Evolutionary conservation across 257 asterid genomes (phyloP), one percentile per base, ranked within the genome.

Genomic region (Leptodermis oblonga): DNA sequence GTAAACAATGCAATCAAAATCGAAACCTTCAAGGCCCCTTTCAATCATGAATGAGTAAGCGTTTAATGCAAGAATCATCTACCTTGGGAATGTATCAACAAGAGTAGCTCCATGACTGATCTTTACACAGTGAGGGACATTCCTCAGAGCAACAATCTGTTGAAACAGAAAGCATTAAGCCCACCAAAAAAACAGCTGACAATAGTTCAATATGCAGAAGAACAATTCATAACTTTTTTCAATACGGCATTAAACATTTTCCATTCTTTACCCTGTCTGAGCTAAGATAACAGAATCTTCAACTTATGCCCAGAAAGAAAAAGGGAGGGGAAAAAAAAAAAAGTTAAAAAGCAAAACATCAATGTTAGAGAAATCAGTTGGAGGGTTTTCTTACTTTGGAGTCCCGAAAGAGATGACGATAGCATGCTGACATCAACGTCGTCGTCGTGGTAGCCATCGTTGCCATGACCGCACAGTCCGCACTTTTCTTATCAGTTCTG

Each of bases 401-500:
- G 67, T 37, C 66, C 42, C 66, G 3, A 10, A 13, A 20, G 17
- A 61, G 46, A 20, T 20, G 58, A 51, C 13, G 30, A 51, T 48
- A 62, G 67, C 49, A 36, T 62, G 67, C 1, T 20, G 51, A 18
- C 67, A 62, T 51, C 58, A 51, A 18, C 28, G 58, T 51, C 58
- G 28, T 3, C 58, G 28, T 51, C 1, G 54, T 34, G 28, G 48
- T 36, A 39, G 41, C 22, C 30, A 37, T 61, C n/a, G n/a, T n/a
- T 30, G 58, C 58, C 58, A 62, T 62, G 33, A 22, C 67, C 67
- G 45, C 45, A 37, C 67, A 36, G 33, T 9, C 67, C 67, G 45
- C 45, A 37, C 67, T 62, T 62, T 62, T 36, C 33, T 62, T 62
- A 62, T 62, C 67, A 62, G 49, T 60, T 30, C 31, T 31, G 18